Conservation (phyloP, 768 basidiomycete genomes). For the Candolleomyces efflorescens region DNA sequence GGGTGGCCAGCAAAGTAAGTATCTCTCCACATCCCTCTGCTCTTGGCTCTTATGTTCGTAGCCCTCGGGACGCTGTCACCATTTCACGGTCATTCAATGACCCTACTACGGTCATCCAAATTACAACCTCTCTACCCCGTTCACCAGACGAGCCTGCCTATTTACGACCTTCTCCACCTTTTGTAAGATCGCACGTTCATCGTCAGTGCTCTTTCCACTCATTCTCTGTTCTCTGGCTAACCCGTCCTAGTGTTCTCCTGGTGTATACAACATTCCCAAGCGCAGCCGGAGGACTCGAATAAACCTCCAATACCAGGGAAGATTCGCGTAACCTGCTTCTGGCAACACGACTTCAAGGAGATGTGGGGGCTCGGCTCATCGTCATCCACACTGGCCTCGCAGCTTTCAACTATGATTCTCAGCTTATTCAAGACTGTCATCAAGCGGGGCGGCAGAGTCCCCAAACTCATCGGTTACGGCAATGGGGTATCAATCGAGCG, state of each 20-base stretch:
- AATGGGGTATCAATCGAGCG: conserved; percentile 78
- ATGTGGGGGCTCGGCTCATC: conserved; percentile 77
- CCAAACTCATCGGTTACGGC: conserved; percentile 74
- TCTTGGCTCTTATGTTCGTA: conserved; percentile 25
- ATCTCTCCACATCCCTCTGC: conserved; percentile 1
- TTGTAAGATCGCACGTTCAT: conserved; percentile 82
- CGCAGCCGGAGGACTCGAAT: conserved; percentile 19
- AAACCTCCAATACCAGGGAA: conserved; percentile 27
- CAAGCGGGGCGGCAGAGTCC: conserved; percentile 70
- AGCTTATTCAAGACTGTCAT: conserved; percentile 80
- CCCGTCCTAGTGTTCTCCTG: conserved; percentile 70
- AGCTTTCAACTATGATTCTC: conserved; percentile 80
- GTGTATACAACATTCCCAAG: conserved; percentile 76
- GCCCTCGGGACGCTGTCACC: conserved; percentile 91
- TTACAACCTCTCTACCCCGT: conserved; percentile 91
- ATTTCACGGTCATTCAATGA: conserved; percentile 86
- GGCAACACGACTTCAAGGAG: conserved; percentile 90
- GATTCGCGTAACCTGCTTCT: conserved; percentile 83
- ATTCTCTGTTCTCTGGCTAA: conserved; percentile 12
- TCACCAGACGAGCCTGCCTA: conserved; percentile 89
- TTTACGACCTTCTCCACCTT: conserved; percentile 87
- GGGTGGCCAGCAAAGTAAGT: conserved; percentile 97
- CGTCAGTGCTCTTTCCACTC: conserved; percentile 31
- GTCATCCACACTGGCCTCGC: conserved; percentile 58
- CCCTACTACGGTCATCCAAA: conserved; percentile 77